Evolutionary conservation across 495 filamentous ascomycete species (phyloP).

Genomic region (Elaphomyces granulatus): DNA sequence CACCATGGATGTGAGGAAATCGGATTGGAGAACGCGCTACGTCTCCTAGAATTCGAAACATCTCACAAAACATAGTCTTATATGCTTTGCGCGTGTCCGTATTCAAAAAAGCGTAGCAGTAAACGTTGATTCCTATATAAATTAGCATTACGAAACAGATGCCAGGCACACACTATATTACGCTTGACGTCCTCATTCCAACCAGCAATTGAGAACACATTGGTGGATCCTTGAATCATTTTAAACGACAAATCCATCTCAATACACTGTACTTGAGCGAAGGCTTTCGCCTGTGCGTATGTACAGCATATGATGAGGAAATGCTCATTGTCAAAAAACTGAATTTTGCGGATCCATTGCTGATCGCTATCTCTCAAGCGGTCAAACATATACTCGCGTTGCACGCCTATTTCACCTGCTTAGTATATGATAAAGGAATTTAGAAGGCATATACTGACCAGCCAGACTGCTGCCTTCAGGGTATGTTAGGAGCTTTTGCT

Average conservation of each 20-base stretch:
- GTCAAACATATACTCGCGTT: not conserved
- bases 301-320: not conserved
- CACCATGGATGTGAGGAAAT: not conserved
- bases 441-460: not conserved
- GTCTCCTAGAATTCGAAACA: not conserved
- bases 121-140: not conserved
- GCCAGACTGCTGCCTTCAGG: not conserved
- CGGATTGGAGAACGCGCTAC: not conserved
- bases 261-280: not conserved
- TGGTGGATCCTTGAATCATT: not conserved
- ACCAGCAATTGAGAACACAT: not conserved
- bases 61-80: not conserved
- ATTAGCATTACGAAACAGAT: not conserved
- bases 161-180: not conserved
- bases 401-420: not conserved
- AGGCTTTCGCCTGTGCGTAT: not conserved
- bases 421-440: not conserved
- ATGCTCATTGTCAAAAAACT: not conserved
- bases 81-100: not conserved
- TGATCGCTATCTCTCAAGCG: not conserved
- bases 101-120: not conserved
- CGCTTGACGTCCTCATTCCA: not conserved
- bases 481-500: not conserved
- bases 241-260: not conserved
- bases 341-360: not conserved